These are phyloP conservation scores for Mycena albidolilacea DNA, from an alignment of 768 basidiomycete genomes.

Conservation along the genomic window DNA sequence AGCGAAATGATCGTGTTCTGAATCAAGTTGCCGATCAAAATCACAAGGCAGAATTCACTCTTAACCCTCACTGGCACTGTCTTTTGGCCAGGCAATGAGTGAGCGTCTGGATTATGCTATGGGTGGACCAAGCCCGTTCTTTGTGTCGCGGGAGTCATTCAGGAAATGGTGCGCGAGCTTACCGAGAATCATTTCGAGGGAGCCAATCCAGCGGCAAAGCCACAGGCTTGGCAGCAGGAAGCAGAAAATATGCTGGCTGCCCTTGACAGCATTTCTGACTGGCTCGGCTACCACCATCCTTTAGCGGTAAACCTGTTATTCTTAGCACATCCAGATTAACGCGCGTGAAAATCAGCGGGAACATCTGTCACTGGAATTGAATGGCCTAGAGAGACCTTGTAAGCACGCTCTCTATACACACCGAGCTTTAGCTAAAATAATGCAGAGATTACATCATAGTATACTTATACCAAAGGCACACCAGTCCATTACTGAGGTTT, in stretches of 20 bases:
- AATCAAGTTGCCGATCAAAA: too few relatives aligned
- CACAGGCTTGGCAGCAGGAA: conserved; percentile 34
- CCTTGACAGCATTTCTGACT: conserved; percentile 44
- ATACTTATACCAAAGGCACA: conserved; percentile 66
- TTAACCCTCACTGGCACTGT: conserved; percentile 45
- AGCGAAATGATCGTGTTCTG: too few relatives aligned
- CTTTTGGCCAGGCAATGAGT: conserved; percentile 73
- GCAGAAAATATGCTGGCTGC: conserved; percentile 38
- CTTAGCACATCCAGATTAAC: conserved; percentile 52
- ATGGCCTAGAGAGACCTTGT: conserved; percentile 13
- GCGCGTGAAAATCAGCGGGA: conserved; percentile 23
- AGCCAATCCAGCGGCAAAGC: not conserved
- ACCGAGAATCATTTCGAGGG: conserved; percentile 53
- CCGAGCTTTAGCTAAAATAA: not conserved
- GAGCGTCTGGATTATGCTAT: conserved; percentile 66
- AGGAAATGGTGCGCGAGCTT: too few relatives aligned
- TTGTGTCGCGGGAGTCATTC: conserved; percentile 69
- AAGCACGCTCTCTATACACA: conserved; percentile 28
- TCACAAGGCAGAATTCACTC: too few relatives aligned
- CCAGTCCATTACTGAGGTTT: conserved; percentile 72
- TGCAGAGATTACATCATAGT: conserved; percentile 52
- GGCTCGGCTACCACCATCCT: conserved; percentile 44
- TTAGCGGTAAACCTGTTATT: conserved; percentile 51
- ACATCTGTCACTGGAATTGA: conserved; percentile 30
- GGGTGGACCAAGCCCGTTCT: conserved; percentile 68